Conservation (phyloP, 177 flowering plant genomes). For the Vitis hybrid region DNA sequence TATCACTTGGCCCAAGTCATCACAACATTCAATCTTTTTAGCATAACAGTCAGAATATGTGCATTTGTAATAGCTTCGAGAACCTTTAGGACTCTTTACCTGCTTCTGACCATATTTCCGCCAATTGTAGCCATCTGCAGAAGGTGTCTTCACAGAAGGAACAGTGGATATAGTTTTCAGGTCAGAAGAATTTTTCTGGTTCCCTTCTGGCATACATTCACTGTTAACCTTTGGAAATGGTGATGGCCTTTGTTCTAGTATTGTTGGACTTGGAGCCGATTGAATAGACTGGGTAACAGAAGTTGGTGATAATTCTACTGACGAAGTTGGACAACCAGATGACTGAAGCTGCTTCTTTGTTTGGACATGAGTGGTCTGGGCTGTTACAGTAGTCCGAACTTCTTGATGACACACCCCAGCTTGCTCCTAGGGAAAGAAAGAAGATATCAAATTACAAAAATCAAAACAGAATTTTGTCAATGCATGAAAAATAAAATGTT, state of each 20-base stretch:
- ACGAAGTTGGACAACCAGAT: conserved; percentile 24
- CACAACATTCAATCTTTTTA: conserved; percentile 76
- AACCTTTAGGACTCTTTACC: conserved; percentile 75
- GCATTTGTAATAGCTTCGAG: conserved; percentile 86
- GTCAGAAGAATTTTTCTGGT: conserved; percentile 26
- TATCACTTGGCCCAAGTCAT: conserved; percentile 46
- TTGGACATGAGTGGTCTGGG: conserved; percentile 35
- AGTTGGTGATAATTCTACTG: conserved; percentile 41
- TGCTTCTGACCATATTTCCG: conserved; percentile 95
- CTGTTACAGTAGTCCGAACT: conserved; percentile 26
- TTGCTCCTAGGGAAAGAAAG: conserved; percentile 31
- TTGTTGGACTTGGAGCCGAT: conserved; percentile 31
- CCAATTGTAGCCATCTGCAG: conserved; percentile 87
- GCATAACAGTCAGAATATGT: conserved; percentile 68
- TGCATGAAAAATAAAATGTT: neutral
- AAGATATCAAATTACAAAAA: neutral
- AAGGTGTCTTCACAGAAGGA: conserved; percentile 38
- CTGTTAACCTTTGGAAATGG: conserved; percentile 15
- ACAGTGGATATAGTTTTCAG: conserved; percentile 24
- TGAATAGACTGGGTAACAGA: conserved; percentile 40
- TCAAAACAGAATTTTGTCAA: conserved; percentile 2
- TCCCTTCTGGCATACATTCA: conserved; percentile 22
- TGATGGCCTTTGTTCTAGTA: conserved; percentile 27
- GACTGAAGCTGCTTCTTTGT: conserved; percentile 24
- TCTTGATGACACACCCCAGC: conserved; percentile 35